phyloP scores from a whole-genome alignment of 495 filamentous ascomycete species.

The Penicillium angulare region DNA sequence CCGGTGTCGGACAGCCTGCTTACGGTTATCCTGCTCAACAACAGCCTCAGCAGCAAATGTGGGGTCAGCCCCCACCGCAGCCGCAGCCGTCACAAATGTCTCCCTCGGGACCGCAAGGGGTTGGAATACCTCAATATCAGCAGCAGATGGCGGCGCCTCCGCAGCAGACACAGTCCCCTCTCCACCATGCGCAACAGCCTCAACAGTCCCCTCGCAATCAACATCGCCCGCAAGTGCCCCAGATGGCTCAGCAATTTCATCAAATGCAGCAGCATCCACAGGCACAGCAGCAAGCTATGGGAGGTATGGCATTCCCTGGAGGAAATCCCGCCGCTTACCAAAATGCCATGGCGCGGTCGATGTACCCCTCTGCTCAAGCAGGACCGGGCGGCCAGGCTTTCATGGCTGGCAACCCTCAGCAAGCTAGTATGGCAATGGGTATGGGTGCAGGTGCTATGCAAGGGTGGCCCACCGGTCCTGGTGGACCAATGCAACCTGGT shows the following conservation, averaged over 20 bases:
- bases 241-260: slow-evolving; percentile 43
- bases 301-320: slow-evolving; percentile 43
- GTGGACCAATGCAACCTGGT: slow-evolving; percentile 42
- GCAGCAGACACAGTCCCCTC: slow-evolving; percentile 45
- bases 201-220: slow-evolving; percentile 52
- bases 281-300: slow-evolving; percentile 59
- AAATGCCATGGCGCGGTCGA: slow-evolving; percentile 36
- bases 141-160: slow-evolving; percentile 37
- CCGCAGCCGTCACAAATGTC: slow-evolving; percentile 51
- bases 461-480: slow-evolving; percentile 38
- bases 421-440: slow-evolving; percentile 38
- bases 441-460: slow-evolving; percentile 42
- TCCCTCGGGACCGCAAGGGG: slow-evolving; percentile 39
- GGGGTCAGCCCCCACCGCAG: slow-evolving; percentile 55
- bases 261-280: slow-evolving; percentile 53
- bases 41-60: slow-evolving; percentile 43
- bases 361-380: slow-evolving; percentile 43
- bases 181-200: slow-evolving; percentile 41
- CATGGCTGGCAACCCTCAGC: slow-evolving; percentile 40
- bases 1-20: slow-evolving; percentile 36
- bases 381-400: slow-evolving; percentile 39
- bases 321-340: slow-evolving; percentile 36
- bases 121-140: slow-evolving; percentile 45
- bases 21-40: slow-evolving; percentile 51
- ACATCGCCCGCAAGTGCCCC: slow-evolving; percentile 38